Evolutionary conservation across 257 asterid genomes (phyloP).

Genomic region (Ehretia macrophylla): DNA sequence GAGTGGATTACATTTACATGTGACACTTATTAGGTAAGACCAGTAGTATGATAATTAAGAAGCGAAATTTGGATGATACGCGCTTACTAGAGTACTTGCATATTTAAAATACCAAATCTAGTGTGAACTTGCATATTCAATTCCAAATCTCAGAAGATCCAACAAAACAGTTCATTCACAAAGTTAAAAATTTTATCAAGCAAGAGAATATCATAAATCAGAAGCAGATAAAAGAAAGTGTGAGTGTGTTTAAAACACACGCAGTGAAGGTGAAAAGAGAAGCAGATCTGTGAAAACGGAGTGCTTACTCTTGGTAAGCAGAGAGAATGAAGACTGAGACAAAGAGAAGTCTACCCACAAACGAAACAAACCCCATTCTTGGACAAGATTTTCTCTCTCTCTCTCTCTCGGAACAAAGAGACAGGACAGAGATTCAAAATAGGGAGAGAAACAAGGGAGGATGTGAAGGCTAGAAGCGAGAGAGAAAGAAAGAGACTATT

Average conservation of each 20-base stretch:
- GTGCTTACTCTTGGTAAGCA: conserved; percentile 80
- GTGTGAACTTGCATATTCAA: not conserved
- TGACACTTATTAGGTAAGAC: no score
- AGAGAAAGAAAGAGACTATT: not conserved
- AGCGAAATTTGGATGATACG: no score
- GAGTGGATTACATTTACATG: no score
- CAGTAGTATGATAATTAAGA: no score
- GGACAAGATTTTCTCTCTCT: conserved; percentile 14
- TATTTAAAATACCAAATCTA: no score
- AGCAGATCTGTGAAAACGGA: conserved; percentile 45
- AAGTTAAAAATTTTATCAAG: conserved; percentile 4
- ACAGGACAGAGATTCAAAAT: conserved; percentile 27
- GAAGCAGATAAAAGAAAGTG: not conserved
- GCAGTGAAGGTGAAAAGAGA: not conserved
- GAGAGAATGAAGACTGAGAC: conserved; percentile 89
- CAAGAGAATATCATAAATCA: not conserved
- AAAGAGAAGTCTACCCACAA: conserved; percentile 79
- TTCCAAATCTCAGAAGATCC: conserved; percentile 30
- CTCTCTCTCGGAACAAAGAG: conserved; percentile 22
- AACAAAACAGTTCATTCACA: conserved; percentile 7
- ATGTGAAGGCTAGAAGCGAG: not conserved
- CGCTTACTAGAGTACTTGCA: no score
- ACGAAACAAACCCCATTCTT: conserved; percentile 65
- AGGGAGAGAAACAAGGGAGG: conserved; percentile 16
- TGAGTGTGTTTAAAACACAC: no score